phyloP scores from a whole-genome alignment of 2,329 filamentous ascomycete species.

The Ceratocystis colombiana region DNA sequence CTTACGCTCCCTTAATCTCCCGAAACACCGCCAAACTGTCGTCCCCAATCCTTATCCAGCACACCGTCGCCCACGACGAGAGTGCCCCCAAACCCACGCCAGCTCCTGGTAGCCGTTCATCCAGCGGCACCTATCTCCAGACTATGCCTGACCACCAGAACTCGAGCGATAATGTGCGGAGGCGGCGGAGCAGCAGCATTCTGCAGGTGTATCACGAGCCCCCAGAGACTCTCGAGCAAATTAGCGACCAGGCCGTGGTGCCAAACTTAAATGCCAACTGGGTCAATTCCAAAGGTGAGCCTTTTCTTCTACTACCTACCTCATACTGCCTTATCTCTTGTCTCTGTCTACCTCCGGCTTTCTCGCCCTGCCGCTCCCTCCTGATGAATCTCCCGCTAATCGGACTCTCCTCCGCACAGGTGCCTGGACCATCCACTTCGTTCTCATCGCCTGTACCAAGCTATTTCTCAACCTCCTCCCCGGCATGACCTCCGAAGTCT shows the following conservation, averaged over 20 bases:
- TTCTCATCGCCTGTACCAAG: conserved; percentile 83
- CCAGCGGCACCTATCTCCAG: conserved; percentile 45
- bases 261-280: conserved; percentile 97
- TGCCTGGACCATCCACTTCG: conserved; percentile 94
- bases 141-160: conserved; percentile 47
- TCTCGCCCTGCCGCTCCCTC: neutral
- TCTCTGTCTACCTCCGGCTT: neutral
- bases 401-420: conserved; percentile 43
- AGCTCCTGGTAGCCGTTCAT: conserved; percentile 14
- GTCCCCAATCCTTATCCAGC: conserved; percentile 75
- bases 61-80: conserved; percentile 85
- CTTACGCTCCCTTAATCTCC: conserved; percentile 18
- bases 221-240: conserved; percentile 90
- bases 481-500: conserved; percentile 92
- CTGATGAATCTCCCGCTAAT: conserved; percentile 8
- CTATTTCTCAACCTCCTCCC: conserved; percentile 96
- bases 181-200: conserved; percentile 94
- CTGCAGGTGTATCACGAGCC: conserved; percentile 89
- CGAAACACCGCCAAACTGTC: conserved; percentile 88
- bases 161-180: conserved; percentile 52
- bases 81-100: conserved; percentile 54
- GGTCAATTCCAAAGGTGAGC: conserved; percentile 92
- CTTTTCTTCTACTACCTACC: conserved; percentile 23
- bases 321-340: no score
- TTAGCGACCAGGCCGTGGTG: conserved; percentile 87